A percentile compares a stretch with the other conserved stretches of the same genome.
These are phyloP conservation scores for Hyparrhenia diplandra DNA, from an alignment of 176 grass and related monocot species.

Conservation along the genomic window DNA sequence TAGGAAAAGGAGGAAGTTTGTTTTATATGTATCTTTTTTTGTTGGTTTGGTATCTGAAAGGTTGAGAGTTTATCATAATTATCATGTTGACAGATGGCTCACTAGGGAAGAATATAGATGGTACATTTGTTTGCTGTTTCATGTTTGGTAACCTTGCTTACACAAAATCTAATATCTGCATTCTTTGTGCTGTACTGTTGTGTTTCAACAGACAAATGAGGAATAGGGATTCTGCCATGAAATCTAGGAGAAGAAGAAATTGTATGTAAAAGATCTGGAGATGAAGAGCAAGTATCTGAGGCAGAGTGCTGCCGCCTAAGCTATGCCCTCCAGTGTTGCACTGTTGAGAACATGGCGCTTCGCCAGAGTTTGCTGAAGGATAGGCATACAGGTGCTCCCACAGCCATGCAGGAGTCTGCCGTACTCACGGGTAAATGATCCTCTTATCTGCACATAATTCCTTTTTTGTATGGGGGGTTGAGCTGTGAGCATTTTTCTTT, in stretches of 20 bases:
- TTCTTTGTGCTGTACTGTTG: background rate
- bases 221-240: conserved; percentile 86
- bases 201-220: conserved; percentile 62
- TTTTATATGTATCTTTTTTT: background rate
- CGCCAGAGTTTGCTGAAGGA: conserved; percentile 63
- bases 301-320: conserved; percentile 71
- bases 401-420: conserved; percentile 92
- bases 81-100: background rate
- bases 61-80: background rate
- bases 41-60: background rate
- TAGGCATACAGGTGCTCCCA: conserved; percentile 47
- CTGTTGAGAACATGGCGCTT: conserved; percentile 73
- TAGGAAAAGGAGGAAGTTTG: background rate
- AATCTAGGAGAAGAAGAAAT: conserved; percentile 92
- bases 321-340: conserved; percentile 65
- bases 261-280: conserved; percentile 82
- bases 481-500: background rate
- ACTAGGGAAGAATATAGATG: background rate
- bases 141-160: background rate
- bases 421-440: conserved; percentile 72
- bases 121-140: background rate
- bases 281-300: conserved; percentile 73
- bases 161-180: background rate
- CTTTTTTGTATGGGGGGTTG: background rate
- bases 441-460: background rate